Conservation (phyloP, 371 early-diverging fungal genomes). For the Mucor mucedo region DNA sequence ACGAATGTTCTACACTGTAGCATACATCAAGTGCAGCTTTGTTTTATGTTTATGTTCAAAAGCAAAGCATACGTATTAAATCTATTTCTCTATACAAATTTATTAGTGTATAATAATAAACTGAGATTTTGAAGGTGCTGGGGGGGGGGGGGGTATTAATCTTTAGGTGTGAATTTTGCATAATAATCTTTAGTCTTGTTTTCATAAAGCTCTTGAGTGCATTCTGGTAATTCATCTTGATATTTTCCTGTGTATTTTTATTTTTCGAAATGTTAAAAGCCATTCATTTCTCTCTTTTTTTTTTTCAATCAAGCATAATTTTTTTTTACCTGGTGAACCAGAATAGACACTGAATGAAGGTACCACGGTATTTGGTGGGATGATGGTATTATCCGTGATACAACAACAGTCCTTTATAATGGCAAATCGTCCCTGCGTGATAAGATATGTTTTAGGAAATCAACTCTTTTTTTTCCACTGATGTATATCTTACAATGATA, state of each 20-base stretch:
- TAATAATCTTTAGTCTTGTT: constrained; percentile 78
- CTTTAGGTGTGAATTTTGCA: constrained; percentile 72
- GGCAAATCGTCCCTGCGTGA: constrained; percentile 85
- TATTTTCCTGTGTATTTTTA: constrained; percentile 48
- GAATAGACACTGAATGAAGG: constrained; percentile 88
- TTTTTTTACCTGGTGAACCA: constrained; percentile 74
- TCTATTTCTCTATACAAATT: too few species aligned
- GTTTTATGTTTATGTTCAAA: too few species aligned
- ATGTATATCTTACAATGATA: constrained; percentile 75
- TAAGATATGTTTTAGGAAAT: neutral
- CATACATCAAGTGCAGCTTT: too few species aligned
- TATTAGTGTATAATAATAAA: too few species aligned
- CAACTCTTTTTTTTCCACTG: neutral
- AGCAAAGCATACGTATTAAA: too few species aligned
- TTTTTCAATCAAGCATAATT: neutral
- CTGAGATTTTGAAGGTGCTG: too few species aligned
- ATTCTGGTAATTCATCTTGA: constrained; percentile 85
- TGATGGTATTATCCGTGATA: constrained; percentile 90
- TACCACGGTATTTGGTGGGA: constrained; percentile 91
- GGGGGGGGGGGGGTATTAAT: constrained; percentile 28
- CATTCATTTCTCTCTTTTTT: neutral
- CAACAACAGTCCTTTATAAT: constrained; percentile 93
- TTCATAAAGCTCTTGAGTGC: constrained; percentile 80
- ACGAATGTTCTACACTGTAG: too few species aligned
- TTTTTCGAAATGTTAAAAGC: too few species aligned